Conservation (phyloP, 352 stramenopile species). For the Blastocystis sp. region DNA sequence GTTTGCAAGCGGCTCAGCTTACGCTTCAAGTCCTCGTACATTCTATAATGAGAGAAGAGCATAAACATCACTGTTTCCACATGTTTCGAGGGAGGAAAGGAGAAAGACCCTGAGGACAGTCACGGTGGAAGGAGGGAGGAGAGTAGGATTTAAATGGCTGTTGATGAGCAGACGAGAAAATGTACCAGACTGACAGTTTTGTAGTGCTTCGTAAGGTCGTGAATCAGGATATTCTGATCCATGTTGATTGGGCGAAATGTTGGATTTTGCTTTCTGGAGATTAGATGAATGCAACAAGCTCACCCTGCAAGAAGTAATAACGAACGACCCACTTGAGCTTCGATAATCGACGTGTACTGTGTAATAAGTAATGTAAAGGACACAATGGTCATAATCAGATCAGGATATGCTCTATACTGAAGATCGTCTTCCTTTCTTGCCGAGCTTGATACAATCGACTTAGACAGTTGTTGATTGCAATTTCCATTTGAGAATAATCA, state of each 20-base stretch:
- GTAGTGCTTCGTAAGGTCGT: conserved; percentile 6
- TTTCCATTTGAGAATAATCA: background rate
- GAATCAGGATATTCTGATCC: background rate
- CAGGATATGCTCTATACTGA: conserved; percentile 57
- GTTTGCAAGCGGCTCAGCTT: background rate
- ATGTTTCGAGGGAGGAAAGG: conserved; percentile 12
- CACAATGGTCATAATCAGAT: background rate
- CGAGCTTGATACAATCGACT: background rate
- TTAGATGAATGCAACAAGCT: background rate
- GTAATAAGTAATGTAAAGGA: conserved; percentile 1
- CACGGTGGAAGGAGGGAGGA: conserved; percentile 12
- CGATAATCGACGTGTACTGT: background rate
- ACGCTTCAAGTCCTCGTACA: conserved; percentile 1
- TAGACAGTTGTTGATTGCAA: background rate
- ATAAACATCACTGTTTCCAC: conserved; percentile 9
- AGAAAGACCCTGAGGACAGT: conserved; percentile 23
- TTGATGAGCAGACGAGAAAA: background rate
- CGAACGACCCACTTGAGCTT: background rate
- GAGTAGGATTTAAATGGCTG: background rate
- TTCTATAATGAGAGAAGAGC: background rate
- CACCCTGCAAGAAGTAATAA: background rate
- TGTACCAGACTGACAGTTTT: background rate
- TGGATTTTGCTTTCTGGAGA: background rate
- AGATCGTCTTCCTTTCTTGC: background rate
- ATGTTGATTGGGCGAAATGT: background rate